Evolutionary conservation across 352 stramenopile genomes (phyloP).

Genomic region (Salisapilia sapeloensis): DNA sequence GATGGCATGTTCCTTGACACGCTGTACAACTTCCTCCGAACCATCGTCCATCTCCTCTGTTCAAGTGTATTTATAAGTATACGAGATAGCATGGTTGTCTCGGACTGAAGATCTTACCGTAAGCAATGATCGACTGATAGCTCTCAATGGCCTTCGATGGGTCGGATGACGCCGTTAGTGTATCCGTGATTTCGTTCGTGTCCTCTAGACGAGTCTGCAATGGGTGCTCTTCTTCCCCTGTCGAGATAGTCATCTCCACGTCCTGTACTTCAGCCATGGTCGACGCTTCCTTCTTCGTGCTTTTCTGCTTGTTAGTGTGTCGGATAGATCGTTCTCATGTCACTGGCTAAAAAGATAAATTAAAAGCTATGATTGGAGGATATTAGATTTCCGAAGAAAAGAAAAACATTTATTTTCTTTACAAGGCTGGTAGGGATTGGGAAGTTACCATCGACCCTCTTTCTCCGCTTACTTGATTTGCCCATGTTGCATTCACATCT

Average conservation of each 20-base stretch:
- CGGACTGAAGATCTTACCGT: conserved; percentile 25
- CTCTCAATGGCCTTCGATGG: conserved; percentile 29
- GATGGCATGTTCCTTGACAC: conserved; percentile 91
- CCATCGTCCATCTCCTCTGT: conserved; percentile 37
- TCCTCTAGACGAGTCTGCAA: conserved; percentile 65
- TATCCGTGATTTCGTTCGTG: conserved; percentile 29
- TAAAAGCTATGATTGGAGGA: not conserved
- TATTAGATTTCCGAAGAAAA: not conserved
- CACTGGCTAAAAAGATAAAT: conserved; percentile 6
- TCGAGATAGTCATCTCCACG: conserved; percentile 76
- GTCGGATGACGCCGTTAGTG: conserved; percentile 11
- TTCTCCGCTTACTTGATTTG: too few species aligned
- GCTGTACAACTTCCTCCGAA: conserved; percentile 56
- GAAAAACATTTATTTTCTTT: conserved; percentile 1
- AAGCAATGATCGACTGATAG: conserved; percentile 59
- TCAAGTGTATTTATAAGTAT: conserved; percentile 3
- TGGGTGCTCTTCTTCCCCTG: conserved; percentile 52
- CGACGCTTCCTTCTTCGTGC: conserved; percentile 2
- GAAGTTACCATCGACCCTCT: conserved; percentile 3
- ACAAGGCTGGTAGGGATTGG: not conserved
- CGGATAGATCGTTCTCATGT: conserved; percentile 1
- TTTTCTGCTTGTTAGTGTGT: not conserved
- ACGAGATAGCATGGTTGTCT: not conserved
- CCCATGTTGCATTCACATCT: not conserved
- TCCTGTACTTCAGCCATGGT: conserved; percentile 16